Conservation (phyloP, 108 stramenopile species). For the Cyclotella baltica region DNA sequence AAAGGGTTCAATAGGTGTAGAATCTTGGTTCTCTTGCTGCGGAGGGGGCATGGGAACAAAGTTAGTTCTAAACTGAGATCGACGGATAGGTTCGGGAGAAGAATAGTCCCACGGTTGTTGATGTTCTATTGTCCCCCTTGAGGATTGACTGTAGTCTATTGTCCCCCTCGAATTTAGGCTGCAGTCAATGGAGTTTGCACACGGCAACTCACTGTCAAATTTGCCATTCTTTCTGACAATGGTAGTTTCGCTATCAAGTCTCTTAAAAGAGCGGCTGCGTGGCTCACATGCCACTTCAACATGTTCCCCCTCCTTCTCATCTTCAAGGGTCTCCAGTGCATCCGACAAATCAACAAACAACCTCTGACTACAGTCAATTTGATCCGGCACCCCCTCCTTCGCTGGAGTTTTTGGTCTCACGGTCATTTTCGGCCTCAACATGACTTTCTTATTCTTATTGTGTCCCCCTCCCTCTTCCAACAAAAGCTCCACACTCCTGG, state of each 20-base stretch:
- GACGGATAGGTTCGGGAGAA: constrained; percentile 1
- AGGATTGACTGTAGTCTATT: not conserved
- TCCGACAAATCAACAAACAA: not conserved
- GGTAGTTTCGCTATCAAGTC: constrained; percentile 5
- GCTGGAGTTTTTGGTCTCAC: constrained; percentile 18
- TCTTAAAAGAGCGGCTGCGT: not conserved
- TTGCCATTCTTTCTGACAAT: constrained; percentile 7
- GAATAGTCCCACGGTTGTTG: not conserved
- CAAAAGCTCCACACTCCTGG: not conserved
- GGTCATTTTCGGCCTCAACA: constrained; percentile 28
- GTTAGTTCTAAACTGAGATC: not conserved
- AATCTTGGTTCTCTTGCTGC: not conserved
- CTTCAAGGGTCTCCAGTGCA: not conserved
- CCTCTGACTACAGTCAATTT: not conserved
- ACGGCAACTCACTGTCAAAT: not conserved
- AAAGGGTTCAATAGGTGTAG: constrained; percentile 9
- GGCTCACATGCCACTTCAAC: not conserved
- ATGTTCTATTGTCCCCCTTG: not conserved
- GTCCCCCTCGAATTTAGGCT: not conserved
- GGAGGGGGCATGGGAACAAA: not conserved
- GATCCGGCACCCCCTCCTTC: not conserved
- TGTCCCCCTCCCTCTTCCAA: not conserved
- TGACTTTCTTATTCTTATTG: constrained; percentile 23
- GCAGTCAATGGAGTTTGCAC: not conserved
- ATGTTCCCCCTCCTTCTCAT: not conserved